Base-by-base conservation (phyloP, 805 yeast species). In the Torulaspora indica region DNA sequence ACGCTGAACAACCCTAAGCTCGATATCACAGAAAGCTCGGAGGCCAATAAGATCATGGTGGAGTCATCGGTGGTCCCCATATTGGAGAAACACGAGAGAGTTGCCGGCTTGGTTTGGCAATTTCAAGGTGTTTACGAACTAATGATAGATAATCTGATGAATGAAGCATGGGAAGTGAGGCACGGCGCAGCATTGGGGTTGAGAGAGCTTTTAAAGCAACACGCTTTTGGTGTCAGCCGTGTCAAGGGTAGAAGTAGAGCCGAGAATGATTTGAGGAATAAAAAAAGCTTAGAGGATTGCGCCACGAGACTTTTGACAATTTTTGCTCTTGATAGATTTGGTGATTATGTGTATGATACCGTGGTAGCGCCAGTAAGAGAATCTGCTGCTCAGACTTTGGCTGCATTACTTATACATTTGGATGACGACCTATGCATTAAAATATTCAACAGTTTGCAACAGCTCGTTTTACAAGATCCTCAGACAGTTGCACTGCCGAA, bases 351-450 rank as follows among this genome's bases (percentile, higher is more conserved):
- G 25, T 83, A 95, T 34, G 99, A 93, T 60, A 95, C 95, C 5
- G 99, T 93, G 10, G 95, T 93, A 30, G 98, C 98, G 0, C 99
- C 99, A 1, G 98, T 93, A 4, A 72, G 98, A 59, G 99, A 95
- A 66, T 88, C 96, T 28, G 88, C 91, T 23, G 97, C 96, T 0
- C 99, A 93, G 66, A 80, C 96, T 0, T 67, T 93, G 38, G 98
- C 96, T 12, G 96, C 96, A 1, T 67, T 91, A 31, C 68, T 93
- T 35, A 69, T 84, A n/a, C 93, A 88, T 64, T 66, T 93, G 39
- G 67, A 69, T 46, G 64, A 76, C 31, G 74, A 72, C 2, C 68
- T 77, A 1, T 82, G 85, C 5, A 56, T 79, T 7, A 72, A 75
- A 38, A 78, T 87, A 0, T 91, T 89, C 59, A 58, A 70, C 8